Conservation (phyloP, 2,329 filamentous ascomycete genomes). For the Lasiodiplodia sp. region DNA sequence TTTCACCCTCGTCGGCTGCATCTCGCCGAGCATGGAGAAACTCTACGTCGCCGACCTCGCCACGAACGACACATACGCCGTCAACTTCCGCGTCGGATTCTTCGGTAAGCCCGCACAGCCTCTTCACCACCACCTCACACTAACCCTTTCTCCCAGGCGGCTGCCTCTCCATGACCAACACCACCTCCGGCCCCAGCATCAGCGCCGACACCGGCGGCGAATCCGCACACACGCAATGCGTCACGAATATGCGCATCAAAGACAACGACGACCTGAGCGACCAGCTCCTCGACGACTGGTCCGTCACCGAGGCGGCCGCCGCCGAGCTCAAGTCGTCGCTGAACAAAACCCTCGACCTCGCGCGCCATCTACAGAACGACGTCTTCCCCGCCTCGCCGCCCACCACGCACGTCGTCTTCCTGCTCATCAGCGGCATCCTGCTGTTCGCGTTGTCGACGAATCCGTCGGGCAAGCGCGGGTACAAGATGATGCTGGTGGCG, state of each 20-base stretch:
- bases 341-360: neutral
- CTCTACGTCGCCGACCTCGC: neutral
- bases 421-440: slow-evolving; percentile 4
- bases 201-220: neutral
- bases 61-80: neutral
- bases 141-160: slow-evolving; percentile 1
- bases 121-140: neutral
- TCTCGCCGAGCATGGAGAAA: neutral
- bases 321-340: neutral
- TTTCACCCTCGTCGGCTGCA: neutral
- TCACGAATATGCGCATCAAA: neutral
- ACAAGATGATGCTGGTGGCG: neutral
- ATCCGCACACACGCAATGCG: neutral
- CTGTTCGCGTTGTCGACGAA: neutral
- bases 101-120: neutral
- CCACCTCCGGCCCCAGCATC: neutral
- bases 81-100: slow-evolving; percentile 7
- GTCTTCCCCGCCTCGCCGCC: neutral
- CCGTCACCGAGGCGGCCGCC: neutral
- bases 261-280: slow-evolving; percentile 7
- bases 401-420: neutral
- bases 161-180: slow-evolving; percentile 8
- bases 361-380: slow-evolving; percentile 1
- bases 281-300: slow-evolving; percentile 5
- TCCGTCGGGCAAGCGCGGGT: neutral